phyloP scores from a whole-genome alignment of 306 rosid species.

The Rosa persica region DNA sequence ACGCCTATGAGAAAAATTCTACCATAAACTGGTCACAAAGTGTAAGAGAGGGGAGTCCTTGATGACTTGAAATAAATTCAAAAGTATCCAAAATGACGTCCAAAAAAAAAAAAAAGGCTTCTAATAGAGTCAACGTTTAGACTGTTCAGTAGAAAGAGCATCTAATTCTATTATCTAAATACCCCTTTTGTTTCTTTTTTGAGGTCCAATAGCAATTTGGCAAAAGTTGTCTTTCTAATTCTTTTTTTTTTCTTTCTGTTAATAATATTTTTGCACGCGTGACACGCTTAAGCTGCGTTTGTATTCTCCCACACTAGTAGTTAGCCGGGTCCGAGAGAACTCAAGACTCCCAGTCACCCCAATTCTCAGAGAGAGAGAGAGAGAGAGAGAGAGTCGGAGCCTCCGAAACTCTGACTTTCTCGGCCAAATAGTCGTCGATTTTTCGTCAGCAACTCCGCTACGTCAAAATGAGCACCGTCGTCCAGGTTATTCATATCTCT shows the following conservation, averaged over 20 bases:
- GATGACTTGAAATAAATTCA: not conserved
- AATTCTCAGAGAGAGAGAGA: no score
- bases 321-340: not conserved
- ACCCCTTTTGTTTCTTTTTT: no score
- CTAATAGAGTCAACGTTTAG: not conserved
- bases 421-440: not conserved
- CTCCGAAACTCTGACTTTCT: constrained; percentile 23
- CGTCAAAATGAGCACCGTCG: constrained; percentile 59
- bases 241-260: no score
- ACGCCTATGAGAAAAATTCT: no score
- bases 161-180: not conserved
- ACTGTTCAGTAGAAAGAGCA: not conserved
- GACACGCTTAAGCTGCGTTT: not conserved
- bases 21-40: no score
- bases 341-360: not conserved
- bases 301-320: not conserved
- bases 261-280: not conserved
- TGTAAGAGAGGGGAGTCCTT: no score
- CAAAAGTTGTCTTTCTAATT: not conserved
- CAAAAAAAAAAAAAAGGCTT: not conserved
- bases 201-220: not conserved
- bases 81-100: not conserved
- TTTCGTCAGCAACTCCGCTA: constrained; percentile 4
- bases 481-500: constrained; percentile 54
- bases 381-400: constrained; percentile 15